phyloP scores from a whole-genome alignment of 1,284 basidiomycete genomes.

The Microbotryum intermedium region DNA sequence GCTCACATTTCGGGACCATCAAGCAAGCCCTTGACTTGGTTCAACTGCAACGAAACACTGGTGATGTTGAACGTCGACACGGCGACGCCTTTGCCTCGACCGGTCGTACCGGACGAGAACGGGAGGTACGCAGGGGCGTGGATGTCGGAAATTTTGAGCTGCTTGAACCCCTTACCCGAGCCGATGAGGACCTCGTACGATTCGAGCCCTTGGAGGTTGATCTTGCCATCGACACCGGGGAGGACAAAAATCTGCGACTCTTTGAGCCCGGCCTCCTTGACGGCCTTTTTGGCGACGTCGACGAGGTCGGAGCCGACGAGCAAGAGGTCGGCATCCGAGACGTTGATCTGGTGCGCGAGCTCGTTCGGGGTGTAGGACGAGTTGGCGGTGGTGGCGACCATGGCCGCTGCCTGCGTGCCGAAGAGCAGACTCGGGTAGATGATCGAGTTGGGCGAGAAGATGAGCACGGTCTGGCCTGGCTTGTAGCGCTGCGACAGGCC shows the following conservation, averaged over 20 bases:
- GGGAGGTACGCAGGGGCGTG: constrained; percentile 5
- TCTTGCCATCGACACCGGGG: constrained; percentile 10
- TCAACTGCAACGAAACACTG: constrained; percentile 6
- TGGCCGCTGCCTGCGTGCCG: constrained; percentile 15
- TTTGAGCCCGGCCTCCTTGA: constrained; percentile 2
- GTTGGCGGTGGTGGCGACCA: constrained; percentile 28
- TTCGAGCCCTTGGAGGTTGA: constrained; percentile 6
- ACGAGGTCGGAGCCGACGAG: constrained; percentile 17
- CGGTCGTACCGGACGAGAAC: constrained; percentile 24
- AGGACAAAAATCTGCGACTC: constrained; percentile 18
- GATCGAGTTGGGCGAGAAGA: constrained; percentile 22
- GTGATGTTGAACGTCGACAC: constrained; percentile 19
- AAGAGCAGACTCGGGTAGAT: constrained; percentile 22
- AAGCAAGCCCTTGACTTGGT: constrained; percentile 8
- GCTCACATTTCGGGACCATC: constrained; percentile 4
- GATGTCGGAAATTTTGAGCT: neutral
- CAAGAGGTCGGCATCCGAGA: constrained; percentile 8
- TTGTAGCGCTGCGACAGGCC: constrained; percentile 12
- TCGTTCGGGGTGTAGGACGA: constrained; percentile 18
- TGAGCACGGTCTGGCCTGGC: constrained; percentile 13
- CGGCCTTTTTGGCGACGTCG: constrained; percentile 10
- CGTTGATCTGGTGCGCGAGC: constrained; percentile 17
- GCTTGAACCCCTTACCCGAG: too few relatives aligned
- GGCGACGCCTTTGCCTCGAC: constrained; percentile 21
- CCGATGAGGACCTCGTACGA: neutral